Base-by-base conservation (phyloP, 257 asterid species). In the Leptodermis oblonga region DNA sequence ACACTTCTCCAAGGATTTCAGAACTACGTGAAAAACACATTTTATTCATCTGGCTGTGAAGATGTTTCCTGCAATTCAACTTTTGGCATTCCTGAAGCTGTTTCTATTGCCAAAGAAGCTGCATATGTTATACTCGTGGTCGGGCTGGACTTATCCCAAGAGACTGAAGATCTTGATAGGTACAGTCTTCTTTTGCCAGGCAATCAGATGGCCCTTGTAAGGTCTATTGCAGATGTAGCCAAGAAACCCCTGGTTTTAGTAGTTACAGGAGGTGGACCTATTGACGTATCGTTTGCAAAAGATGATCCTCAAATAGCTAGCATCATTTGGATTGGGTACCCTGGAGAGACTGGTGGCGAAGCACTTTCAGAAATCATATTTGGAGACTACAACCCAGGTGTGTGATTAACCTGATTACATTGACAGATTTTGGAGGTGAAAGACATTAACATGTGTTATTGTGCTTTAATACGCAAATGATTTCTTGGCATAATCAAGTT, bases 171-270 rank as follows among this genome's bases (percentile, higher is more conserved):
- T 73, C 83, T 0, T 37, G 98, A 92, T 74, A 85, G 98, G 63
- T 85, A 86, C 69, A 92, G 93, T 82, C 96, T 92, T 77, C 89
- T 92, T 48, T 79, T 92, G 77, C 98, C 98, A 1, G 98, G 98
- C 49, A 37, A 88, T 76, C 98, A 92, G 76, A 83, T 31, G 74
- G 73, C 73, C 46, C 91, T 92, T 15, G 71, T 88, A 73, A 77
- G 41, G 59, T 69, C 86, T 60, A 76, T 90, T 65, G 95, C 97
- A 68, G 79, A 78, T 10, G 86, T 74, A 36, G 83, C 89, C 83
- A 80, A 68, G 78, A 86, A 84, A 12, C 98, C 95, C 1, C 42
- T 90, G 69, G 80, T 88, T 60, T 79, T 92, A 84, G 96, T 88
- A 72, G 92, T 92, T 54, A 83, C 88, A 11, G 91, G 97, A 43